Base-by-base conservation (phyloP, 169 alveolate species). In the Cytauxzoon felis region DNA sequence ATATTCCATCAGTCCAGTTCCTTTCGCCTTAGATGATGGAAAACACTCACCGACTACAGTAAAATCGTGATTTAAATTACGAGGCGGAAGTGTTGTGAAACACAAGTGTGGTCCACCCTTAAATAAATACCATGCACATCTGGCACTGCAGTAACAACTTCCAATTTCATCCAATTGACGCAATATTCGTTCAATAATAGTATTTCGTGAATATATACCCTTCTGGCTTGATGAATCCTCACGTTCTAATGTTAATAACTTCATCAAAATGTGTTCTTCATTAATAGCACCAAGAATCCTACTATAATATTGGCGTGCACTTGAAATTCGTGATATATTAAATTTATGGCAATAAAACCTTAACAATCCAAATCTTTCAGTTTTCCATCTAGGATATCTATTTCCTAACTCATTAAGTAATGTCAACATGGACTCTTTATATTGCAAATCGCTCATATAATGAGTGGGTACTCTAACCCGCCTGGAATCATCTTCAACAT, bases 321-420 rank as follows among this genome's bases (percentile, higher is more conserved):
- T 36, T 18, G 19, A 5, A 23, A 59, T 26, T 24, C 48, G 5
- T 16, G 68, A 32, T 30, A 73, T 32, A 40, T 73, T 73, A 26
- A 59, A 73, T 63, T 62, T 73, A 71, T 73, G 84, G 68, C 84
- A 73, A 27, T 73, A 73, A 30, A 63, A 73, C 16, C 84, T 24
- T 50, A 57, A 66, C 6, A 73, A 24, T 7, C 84, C 84, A 34
- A 49, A 49, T 21, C 72, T 24, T 34, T 62, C 21, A 41, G 63
- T 64, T 72, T 73, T 73, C 84, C 84, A 73, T 7, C 69, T 59
- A 9, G 61, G 71, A 59, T 62, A 73, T 11, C 68, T 33, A 26
- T 43, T 47, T 9, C 84, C 84, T 33, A 73, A 57, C 18, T 59
- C 69, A 32, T 59, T 48, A 43, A 59, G 27, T n/a, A 59, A 43